These are phyloP conservation scores for Tetrapisispora namnaoensis DNA, from an alignment of 805 yeast species.

Conservation along the genomic window DNA sequence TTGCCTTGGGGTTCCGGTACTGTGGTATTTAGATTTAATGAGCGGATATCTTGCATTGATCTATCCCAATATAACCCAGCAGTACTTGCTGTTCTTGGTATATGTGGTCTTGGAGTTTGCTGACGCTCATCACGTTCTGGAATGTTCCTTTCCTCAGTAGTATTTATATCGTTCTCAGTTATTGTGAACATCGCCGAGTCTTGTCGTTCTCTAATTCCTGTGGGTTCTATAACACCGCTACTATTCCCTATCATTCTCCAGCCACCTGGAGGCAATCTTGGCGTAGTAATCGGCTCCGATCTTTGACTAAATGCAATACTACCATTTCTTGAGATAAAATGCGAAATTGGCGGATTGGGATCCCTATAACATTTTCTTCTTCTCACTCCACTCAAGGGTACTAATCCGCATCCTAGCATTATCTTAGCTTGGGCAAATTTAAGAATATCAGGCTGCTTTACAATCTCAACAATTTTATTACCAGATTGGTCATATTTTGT, in stretches of 20 bases:
- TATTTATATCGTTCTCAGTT: not conserved
- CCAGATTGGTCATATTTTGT: conserved; percentile 60
- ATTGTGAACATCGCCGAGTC: not conserved
- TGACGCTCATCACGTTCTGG: no score
- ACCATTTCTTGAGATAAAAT: conserved; percentile 26
- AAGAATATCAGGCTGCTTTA: conserved; percentile 32
- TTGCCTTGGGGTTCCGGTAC: not conserved
- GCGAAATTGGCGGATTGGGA: conserved; percentile 27
- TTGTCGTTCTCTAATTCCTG: not conserved
- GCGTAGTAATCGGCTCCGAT: conserved; percentile 17
- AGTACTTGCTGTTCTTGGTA: not conserved
- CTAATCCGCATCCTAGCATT: conserved; percentile 30
- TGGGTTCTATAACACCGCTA: no score
- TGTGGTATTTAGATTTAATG: not conserved
- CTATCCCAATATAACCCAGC: conserved; percentile 27
- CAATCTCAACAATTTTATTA: conserved; percentile 38
- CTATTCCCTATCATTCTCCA: conserved; percentile 20
- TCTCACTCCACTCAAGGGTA: conserved; percentile 21
- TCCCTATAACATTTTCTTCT: conserved; percentile 25
- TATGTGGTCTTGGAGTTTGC: not conserved
- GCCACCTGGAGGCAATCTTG: conserved; percentile 28
- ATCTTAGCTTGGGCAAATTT: conserved; percentile 33
- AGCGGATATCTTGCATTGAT: conserved; percentile 18
- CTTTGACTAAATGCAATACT: conserved; percentile 18
- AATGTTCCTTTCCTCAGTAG: not conserved